phyloP scores from a whole-genome alignment of 768 basidiomycete species.

The Chiua virens region DNA sequence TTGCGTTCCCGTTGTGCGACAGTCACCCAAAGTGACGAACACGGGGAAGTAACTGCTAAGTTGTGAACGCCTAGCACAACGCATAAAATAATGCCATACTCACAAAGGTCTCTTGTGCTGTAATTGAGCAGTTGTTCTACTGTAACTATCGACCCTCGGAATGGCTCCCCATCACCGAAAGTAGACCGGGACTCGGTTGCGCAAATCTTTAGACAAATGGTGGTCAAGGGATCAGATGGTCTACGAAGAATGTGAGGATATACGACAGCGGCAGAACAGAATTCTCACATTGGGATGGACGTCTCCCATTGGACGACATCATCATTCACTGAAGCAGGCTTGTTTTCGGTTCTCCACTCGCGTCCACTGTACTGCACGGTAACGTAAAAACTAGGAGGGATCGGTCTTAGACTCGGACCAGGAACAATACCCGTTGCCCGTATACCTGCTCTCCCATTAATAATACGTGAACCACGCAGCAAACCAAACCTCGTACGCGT shows the following conservation, averaged over 20 bases:
- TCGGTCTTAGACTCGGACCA: background rate
- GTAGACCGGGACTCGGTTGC: background rate
- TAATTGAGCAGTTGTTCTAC: background rate
- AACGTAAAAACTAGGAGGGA: background rate
- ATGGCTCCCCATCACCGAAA: background rate
- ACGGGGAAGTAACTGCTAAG: no score
- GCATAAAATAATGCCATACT: background rate
- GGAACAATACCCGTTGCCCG: background rate
- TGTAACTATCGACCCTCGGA: background rate
- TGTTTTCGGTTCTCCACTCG: slow-evolving; percentile 1
- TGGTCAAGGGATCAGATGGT: background rate
- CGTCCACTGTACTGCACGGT: background rate
- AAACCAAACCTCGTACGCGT: no score
- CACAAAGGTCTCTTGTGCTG: background rate
- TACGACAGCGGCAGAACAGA: background rate
- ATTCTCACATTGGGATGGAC: background rate
- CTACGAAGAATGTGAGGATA: background rate
- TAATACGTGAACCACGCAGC: background rate
- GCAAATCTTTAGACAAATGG: no score
- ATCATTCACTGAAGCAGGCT: background rate
- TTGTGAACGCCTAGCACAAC: no score
- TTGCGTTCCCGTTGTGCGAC: no score
- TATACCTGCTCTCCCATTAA: background rate
- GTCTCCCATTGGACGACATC: background rate
- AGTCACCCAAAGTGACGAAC: no score